These are phyloP conservation scores for Aurifilum marmelostoma DNA, from an alignment of 2,329 filamentous ascomycete genomes.

Conservation along the genomic window DNA sequence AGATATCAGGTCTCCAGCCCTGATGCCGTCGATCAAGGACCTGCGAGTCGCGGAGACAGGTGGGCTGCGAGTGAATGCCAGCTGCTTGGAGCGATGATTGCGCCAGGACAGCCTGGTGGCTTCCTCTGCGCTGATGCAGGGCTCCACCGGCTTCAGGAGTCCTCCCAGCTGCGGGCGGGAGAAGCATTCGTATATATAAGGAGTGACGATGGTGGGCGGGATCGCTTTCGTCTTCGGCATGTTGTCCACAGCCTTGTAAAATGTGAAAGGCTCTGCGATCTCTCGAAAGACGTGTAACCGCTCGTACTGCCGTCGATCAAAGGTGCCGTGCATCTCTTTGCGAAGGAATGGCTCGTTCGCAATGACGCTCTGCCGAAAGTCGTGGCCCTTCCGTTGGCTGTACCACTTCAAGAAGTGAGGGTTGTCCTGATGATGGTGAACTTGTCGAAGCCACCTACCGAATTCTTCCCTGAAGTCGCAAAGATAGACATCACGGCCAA, in stretches of 20 bases:
- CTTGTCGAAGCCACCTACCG: conserved; percentile 53
- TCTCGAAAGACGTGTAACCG: conserved; percentile 59
- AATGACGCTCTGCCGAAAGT: conserved; percentile 66
- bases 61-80: neutral
- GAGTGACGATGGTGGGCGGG: conserved; percentile 67
- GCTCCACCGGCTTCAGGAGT: conserved; percentile 47
- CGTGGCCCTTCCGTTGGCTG: conserved; percentile 47
- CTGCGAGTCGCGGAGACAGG: conserved; percentile 21
- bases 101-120: conserved; percentile 31
- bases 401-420: conserved; percentile 59
- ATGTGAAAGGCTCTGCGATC: conserved; percentile 33
- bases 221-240: conserved; percentile 17
- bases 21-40: conserved; percentile 40
- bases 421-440: conserved; percentile 53
- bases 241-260: conserved; percentile 14
- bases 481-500: conserved; percentile 48
- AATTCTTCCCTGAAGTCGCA: conserved; percentile 63
- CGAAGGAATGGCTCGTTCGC: conserved; percentile 66
- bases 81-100: neutral
- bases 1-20: conserved; percentile 53
- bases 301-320: conserved; percentile 36
- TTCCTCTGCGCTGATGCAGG: conserved; percentile 33
- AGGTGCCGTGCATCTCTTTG: conserved; percentile 62
- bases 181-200: conserved; percentile 69
- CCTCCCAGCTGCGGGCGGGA: conserved; percentile 62